Base-by-base conservation (phyloP, 768 basidiomycete genomes). In the Podaxis sp. region DNA sequence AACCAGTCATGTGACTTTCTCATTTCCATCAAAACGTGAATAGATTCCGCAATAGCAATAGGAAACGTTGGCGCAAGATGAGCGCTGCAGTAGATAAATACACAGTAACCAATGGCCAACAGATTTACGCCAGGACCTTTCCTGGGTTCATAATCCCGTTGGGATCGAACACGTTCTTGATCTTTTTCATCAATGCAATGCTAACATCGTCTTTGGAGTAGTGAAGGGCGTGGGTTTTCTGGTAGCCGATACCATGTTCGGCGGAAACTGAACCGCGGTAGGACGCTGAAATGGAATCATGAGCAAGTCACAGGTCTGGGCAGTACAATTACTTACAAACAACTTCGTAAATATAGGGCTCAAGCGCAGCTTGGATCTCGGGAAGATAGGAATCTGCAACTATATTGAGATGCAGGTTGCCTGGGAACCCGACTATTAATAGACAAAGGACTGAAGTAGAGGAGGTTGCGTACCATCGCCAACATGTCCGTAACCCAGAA, bases 191-290 rank as follows among this genome's bases (percentile, higher is more conserved):
- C 80, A 88, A 79, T 54, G 84, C 89, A 67, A 98, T 90, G 71
- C 90, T 93, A 24, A 86, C 83, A 7, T 81, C 78, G 64, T 78
- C 83, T 77, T 98, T 97, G 5, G 93, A 94, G 75, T 97, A 99
- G 41, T 82, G 83, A 22, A 99, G 84, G 15, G 93, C 93, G 60
- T 90, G 87, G 0, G 91, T 90, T 78, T 99, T 99, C 91, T 94
- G 94, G 0, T 89, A 83, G n/a, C 96, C 96, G 58, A 99, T 88
- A 4, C 96, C 96, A 73, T 99, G 96, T 72, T 99, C 96, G 1
- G 96, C 96, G 5, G 96, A 98, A 66, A 99, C 87, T 0, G 96
- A 98, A 7, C 96, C 96, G 56, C 87, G 84, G 70, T 91, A 83
- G 1, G 85, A 86, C 20, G 87, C 91, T 93, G 65, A 22, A 56